Evolutionary conservation across 1,284 basidiomycete genomes (phyloP).

Genomic region (Apiotrichum domesticum): DNA sequence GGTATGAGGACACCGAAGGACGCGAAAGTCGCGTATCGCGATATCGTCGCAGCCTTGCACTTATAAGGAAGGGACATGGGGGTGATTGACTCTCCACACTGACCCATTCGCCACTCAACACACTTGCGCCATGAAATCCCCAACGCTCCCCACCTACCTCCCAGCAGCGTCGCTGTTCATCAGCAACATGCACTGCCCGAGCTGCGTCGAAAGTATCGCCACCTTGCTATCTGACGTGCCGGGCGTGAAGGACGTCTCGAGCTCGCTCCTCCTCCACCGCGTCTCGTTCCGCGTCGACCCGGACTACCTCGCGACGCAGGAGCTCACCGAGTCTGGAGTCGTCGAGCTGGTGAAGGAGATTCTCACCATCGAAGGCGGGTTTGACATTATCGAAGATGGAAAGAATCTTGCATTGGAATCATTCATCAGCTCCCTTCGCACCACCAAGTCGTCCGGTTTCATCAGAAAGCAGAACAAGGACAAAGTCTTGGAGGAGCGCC

Average conservation of each 20-base stretch:
- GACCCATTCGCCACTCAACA: background rate
- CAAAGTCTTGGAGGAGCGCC: conserved; percentile 22
- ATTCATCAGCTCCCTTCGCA: no score
- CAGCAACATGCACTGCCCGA: conserved; percentile 47
- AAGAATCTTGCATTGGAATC: conserved; percentile 4
- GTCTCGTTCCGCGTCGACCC: conserved; percentile 32
- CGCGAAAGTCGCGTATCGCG: no score
- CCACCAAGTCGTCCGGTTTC: no score
- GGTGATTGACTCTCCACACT: no score
- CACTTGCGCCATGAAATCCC: background rate
- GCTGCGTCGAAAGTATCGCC: conserved; percentile 44
- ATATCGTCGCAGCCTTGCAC: no score
- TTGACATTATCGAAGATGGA: conserved; percentile 23
- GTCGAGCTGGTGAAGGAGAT: conserved; percentile 20
- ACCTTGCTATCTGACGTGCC: conserved; percentile 29
- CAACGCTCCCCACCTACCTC: conserved; percentile 15
- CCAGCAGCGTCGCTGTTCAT: conserved; percentile 30
- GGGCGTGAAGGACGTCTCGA: conserved; percentile 27
- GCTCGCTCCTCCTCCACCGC: conserved; percentile 41
- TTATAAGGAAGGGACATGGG: no score
- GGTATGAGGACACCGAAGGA: no score
- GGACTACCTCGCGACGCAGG: no score
- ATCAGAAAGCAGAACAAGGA: background rate
- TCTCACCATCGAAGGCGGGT: conserved; percentile 33
- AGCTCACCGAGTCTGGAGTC: conserved; percentile 13